Evolutionary conservation across 1,284 basidiomycete species (phyloP).

Genomic region (Ganoderma leucocontextum): DNA sequence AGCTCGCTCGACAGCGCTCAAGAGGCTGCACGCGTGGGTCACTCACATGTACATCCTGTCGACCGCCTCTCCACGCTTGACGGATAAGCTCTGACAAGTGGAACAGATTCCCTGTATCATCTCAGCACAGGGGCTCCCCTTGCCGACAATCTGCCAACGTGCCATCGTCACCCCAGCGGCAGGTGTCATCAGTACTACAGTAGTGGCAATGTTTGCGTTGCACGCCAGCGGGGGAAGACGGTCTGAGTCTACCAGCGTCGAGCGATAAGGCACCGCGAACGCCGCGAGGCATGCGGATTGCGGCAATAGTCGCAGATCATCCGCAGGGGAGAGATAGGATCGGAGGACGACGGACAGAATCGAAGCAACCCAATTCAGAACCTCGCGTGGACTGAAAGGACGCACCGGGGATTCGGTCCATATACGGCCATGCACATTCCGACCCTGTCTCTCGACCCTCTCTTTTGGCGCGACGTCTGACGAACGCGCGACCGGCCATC

Average conservation of each 20-base stretch:
- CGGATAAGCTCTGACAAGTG: conserved; percentile 1
- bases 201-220: neutral
- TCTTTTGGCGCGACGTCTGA: neutral
- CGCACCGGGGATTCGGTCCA: neutral
- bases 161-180: neutral
- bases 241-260: neutral
- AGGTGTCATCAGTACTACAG: neutral
- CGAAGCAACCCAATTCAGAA: neutral
- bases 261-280: neutral
- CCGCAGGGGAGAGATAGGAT: neutral
- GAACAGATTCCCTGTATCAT: neutral
- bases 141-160: conserved; percentile 5
- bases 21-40: neutral
- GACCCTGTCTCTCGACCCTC: neutral
- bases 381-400: neutral
- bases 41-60: neutral
- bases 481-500: neutral
- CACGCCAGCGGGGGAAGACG: neutral
- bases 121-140: neutral
- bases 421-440: neutral
- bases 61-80: neutral
- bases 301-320: conserved; percentile 5
- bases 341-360: neutral
- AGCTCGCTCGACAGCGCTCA: neutral
- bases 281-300: neutral